Percentiles rank a stretch among this genome's conserved stretches.
These are phyloP conservation scores for Penicillium taxi DNA, from an alignment of 495 filamentous ascomycete species.

Conservation along the genomic window DNA sequence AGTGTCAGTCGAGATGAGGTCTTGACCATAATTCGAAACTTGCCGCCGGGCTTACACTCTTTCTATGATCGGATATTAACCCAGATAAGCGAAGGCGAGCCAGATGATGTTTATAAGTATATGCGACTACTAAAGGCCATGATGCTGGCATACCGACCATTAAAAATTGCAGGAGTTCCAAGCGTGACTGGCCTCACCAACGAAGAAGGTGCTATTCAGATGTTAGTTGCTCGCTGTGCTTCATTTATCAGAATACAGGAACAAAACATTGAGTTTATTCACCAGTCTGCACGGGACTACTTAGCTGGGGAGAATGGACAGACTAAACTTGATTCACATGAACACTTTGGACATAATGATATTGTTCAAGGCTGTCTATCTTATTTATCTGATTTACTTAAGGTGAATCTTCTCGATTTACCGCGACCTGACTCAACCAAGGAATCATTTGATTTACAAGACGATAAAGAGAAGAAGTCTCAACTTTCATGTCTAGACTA, in stretches of 20 bases:
- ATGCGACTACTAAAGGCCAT: constrained; percentile 1
- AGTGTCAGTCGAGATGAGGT: constrained; percentile 2
- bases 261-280: constrained; percentile 11
- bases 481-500: constrained; percentile 13
- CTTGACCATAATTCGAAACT: constrained; percentile 2
- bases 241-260: constrained; percentile 15
- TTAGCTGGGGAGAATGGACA: constrained; percentile 7
- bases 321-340: constrained; percentile 3
- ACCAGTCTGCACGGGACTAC: constrained; percentile 17
- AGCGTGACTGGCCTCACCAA: neutral
- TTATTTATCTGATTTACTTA: constrained; percentile 11
- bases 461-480: constrained; percentile 1
- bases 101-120: neutral
- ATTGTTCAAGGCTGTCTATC: constrained; percentile 13
- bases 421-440: constrained; percentile 4
- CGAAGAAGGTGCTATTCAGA: neutral
- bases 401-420: constrained; percentile 12
- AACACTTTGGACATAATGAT: constrained; percentile 9
- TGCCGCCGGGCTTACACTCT: constrained; percentile 6
- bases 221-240: constrained; percentile 2
- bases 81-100: neutral
- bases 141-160: neutral
- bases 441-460: neutral
- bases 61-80: constrained; percentile 8
- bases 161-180: constrained; percentile 1